Evolutionary conservation across 192 early-diverging fungal genomes (phyloP).

Genomic region (Glomus cerebriforme): DNA sequence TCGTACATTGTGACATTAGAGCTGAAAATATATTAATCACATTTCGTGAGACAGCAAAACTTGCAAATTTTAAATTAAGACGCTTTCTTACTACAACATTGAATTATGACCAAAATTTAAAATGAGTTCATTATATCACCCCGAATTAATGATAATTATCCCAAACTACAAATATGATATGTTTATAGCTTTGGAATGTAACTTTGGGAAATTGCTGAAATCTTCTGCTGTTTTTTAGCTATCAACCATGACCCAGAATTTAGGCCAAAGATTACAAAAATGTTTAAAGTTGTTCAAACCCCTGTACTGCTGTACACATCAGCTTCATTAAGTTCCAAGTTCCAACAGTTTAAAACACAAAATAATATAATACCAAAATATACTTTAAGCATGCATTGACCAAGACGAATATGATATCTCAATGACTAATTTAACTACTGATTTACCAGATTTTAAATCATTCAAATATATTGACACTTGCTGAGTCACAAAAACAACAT

Average conservation of each 20-base stretch:
- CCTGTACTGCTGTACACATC: no score
- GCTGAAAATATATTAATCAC: no score
- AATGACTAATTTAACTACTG: no score
- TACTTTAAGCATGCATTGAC: background rate
- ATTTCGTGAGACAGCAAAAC: no score
- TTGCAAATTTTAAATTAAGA: no score
- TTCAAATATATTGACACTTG: background rate
- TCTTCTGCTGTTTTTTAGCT: background rate
- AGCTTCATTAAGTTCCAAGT: no score
- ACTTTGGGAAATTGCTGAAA: background rate
- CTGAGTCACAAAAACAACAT: background rate
- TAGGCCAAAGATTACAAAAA: background rate
- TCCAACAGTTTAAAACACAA: no score
- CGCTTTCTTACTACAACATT: background rate
- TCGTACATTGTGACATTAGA: conserved; percentile 22
- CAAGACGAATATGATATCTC: background rate
- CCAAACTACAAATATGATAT: background rate
- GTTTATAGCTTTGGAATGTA: background rate
- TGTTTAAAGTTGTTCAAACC: background rate
- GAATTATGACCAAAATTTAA: no score
- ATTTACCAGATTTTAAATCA: background rate
- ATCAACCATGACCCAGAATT: no score
- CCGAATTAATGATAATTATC: background rate
- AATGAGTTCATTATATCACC: background rate
- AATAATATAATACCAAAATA: background rate